Evolutionary conservation across 108 stramenopile genomes (phyloP), one percentile per base, ranked within the genome.

Genomic region (Cyclotella sp.): DNA sequence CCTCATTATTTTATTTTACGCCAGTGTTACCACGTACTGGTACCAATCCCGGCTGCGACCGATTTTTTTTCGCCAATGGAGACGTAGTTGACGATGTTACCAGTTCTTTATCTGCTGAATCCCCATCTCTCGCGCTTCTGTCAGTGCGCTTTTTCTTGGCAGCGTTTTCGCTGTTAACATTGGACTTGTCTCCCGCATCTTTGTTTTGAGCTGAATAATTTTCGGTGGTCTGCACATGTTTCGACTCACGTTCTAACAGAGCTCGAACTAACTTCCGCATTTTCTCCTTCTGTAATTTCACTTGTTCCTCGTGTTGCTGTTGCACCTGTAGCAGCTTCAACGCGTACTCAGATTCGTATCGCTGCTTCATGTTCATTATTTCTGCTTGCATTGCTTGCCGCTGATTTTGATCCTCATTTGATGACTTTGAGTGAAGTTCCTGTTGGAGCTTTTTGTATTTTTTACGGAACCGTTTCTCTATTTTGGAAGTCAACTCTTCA

Each of bases 181-280:
- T 30, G 18, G 49, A 6, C 3, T 42, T 51, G 58, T 49, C 27
- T 6, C 21, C 68, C 0, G 15, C 29, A 57, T 24, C 21, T 30
- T 44, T 9, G 27, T 41, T 28, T 8, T 28, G 14, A 45, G 10
- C 61, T 21, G 43, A 24, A 18, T 11, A 19, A 21, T 41, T 21
- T 64, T 45, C 52, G 26, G 14, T 16, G 14, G 29, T 53, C 30
- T 43, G 22, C 58, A 76, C 76, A 70, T 72, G 69, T 43, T 75
- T 72, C 9, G 81, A 57, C 27, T 82, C 81, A n/a, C 81, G 61
- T 44, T 75, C 81, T 45, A 82, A 53, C 40, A 82, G 70, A 0
- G 81, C 81, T 22, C 70, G 61, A 9, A 82, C 81, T 9, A 82
- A 67, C 46, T 75, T 82, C 13, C 81, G 63, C 81, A 82, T 82